phyloP scores from a whole-genome alignment of 768 basidiomycete species.

The Suillus placidus region DNA sequence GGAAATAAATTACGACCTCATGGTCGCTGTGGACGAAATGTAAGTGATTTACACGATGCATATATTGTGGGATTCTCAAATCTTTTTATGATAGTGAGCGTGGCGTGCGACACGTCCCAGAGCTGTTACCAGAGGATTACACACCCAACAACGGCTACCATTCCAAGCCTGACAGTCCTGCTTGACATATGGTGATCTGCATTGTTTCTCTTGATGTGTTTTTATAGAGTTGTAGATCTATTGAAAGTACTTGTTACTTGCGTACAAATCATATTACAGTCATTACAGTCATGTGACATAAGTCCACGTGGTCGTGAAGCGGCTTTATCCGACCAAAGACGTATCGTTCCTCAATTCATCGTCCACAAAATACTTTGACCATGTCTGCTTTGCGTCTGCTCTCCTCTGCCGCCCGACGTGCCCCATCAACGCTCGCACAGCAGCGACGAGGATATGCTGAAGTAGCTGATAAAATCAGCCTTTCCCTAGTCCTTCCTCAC shows the following conservation, averaged over 20 bases:
- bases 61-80: not conserved
- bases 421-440: conserved; percentile 50
- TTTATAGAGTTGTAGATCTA: not conserved
- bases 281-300: conserved; percentile 17
- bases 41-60: conserved; percentile 44
- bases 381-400: conserved; percentile 82
- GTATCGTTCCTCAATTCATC: conserved; percentile 2
- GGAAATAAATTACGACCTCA: conserved; percentile 92
- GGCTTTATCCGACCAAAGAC: conserved; percentile 30
- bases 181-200: conserved; percentile 2
- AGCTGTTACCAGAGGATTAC: conserved; percentile 66
- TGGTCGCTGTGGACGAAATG: conserved; percentile 90
- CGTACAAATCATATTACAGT: not conserved
- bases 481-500: conserved; percentile 94
- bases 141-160: conserved; percentile 36
- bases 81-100: conserved; percentile 53
- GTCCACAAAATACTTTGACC: conserved; percentile 26
- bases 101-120: conserved; percentile 61
- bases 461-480: conserved; percentile 85
- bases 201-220: not conserved
- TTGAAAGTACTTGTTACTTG: not conserved
- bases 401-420: conserved; percentile 63
- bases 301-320: conserved; percentile 22
- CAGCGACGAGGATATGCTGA: conserved; percentile 91
- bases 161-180: conserved; percentile 26